Evolutionary conservation across 805 yeast species (phyloP).

Genomic region (Myxozyma neotropica): DNA sequence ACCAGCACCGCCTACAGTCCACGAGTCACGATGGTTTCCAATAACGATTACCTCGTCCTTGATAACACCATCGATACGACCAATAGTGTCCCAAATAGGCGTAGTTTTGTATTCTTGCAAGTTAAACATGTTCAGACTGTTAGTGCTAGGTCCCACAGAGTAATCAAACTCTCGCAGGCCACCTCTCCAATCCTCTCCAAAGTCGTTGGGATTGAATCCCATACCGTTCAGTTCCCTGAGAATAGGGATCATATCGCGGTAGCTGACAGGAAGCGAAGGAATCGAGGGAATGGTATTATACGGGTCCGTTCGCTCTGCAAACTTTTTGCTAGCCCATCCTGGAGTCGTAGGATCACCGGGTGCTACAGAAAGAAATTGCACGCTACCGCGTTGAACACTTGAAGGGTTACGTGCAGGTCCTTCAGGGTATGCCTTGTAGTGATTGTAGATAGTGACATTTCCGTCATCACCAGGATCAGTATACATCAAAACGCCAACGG

Average conservation of each 20-base stretch:
- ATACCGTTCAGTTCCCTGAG: constrained; percentile 59
- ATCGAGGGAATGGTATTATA: constrained; percentile 57
- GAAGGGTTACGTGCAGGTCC: constrained; percentile 81
- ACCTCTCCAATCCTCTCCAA: constrained; percentile 54
- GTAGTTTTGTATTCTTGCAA: constrained; percentile 63
- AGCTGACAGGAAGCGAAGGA: constrained; percentile 72
- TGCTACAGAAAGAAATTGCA: constrained; percentile 57
- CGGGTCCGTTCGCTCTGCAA: constrained; percentile 55
- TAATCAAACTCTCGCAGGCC: constrained; percentile 51
- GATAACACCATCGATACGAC: constrained; percentile 57
- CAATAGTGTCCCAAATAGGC: constrained; percentile 66
- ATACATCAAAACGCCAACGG: constrained; percentile 65
- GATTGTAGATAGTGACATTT: constrained; percentile 54
- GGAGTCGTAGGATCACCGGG: constrained; percentile 86
- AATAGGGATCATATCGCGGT: constrained; percentile 58
- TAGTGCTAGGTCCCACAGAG: constrained; percentile 54
- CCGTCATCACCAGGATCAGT: constrained; percentile 67
- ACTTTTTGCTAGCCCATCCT: constrained; percentile 60
- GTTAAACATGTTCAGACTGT: constrained; percentile 57
- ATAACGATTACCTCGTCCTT: constrained; percentile 59
- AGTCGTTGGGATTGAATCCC: constrained; percentile 49
- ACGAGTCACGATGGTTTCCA: constrained; percentile 81
- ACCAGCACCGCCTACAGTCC: constrained; percentile 78
- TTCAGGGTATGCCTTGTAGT: constrained; percentile 66
- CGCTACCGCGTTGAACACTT: constrained; percentile 75